Base-by-base conservation (phyloP, 1,284 basidiomycete genomes). In the Leccinum fuscescens region DNA sequence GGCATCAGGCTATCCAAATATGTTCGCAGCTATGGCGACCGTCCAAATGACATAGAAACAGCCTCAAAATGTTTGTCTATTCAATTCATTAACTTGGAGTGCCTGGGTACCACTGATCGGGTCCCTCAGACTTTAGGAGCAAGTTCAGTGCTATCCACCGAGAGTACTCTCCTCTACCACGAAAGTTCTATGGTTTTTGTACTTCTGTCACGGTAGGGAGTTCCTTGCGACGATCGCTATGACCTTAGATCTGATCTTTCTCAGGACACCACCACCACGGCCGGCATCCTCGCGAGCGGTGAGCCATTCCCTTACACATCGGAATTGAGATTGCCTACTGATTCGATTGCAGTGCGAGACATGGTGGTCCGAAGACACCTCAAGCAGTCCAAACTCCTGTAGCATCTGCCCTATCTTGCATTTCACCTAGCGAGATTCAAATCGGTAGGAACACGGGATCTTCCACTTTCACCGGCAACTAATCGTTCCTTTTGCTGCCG, bases 131-230 rank as follows among this genome's bases (percentile, higher is more conserved):
- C 72, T 84, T 92, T 64, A 79, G 82, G 57, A 81, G 85, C 66
- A 92, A 92, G 69, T 92, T 92, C 66, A 85, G 81, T 63, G 89
- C 88, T 11, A 91, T 92, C 51, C 88, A 90, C 66, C 77, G 89
- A 63, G 87, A 91, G 71, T 86, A 89, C 69, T 91, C 89, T 8
- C 88, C 87, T 1, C 79, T 79, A 42, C 87, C 89, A 51, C 79
- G 90, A 57, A 90, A 89, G 68, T 92, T 91, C 66, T 92, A 92
- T 67, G 86, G 86, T 3, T 91, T 90, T 69, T 87, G 85, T 65
- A 92, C 90, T 15, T 89, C 86, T 17, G 88, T 92, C 37, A 92
- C 89, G 56, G 86, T 88, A 64, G 55, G 52, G 58, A 31, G 15
- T 49, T 37, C 24, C 17, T 11, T 51, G 44, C 55, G 24, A 46